Percentiles rank a stretch among this genome's conserved stretches.
Conservation (phyloP, 1,284 basidiomycete genomes). For the Ceratobasidium theobromae region DNA sequence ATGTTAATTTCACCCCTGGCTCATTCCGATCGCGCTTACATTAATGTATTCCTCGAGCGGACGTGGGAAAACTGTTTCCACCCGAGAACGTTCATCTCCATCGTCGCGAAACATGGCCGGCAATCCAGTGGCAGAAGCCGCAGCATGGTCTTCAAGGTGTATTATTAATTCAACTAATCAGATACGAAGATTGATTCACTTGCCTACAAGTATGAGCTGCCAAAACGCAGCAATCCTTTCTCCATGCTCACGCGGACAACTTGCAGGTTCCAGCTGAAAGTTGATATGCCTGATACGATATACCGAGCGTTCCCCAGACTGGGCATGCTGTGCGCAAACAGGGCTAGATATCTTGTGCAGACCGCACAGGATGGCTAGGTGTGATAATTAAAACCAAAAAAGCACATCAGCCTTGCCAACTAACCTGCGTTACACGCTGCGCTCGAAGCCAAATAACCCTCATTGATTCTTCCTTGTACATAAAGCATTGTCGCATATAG, state of each 20-base stretch:
- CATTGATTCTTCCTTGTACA: constrained; percentile 1
- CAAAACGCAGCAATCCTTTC: constrained; percentile 30
- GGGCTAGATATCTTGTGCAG: constrained; percentile 22
- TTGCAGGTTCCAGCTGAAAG: constrained; percentile 10
- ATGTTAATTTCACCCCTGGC: not conserved
- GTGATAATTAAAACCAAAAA: not conserved
- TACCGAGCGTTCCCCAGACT: not conserved
- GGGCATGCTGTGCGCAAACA: not conserved
- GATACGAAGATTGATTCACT: not conserved
- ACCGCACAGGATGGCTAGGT: constrained; percentile 17
- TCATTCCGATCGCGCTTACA: not conserved
- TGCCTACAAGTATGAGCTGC: constrained; percentile 19
- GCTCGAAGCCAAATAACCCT: not conserved
- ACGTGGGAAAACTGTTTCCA: constrained; percentile 24
- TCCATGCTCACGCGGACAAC: constrained; percentile 15
- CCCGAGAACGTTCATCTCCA: constrained; percentile 22
- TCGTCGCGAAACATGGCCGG: constrained; percentile 27
- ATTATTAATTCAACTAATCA: not conserved
- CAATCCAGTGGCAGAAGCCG: constrained; percentile 15
- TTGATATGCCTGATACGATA: not conserved
- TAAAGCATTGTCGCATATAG: constrained; percentile 9
- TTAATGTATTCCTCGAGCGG: constrained; percentile 21
- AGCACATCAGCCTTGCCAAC: not conserved
- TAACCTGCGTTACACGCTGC: constrained; percentile 18
- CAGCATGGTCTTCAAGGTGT: not conserved